Percentiles rank a stretch among this genome's conserved stretches.
Conservation (phyloP, 2,329 filamentous ascomycete species). For the Beauveria australis region DNA sequence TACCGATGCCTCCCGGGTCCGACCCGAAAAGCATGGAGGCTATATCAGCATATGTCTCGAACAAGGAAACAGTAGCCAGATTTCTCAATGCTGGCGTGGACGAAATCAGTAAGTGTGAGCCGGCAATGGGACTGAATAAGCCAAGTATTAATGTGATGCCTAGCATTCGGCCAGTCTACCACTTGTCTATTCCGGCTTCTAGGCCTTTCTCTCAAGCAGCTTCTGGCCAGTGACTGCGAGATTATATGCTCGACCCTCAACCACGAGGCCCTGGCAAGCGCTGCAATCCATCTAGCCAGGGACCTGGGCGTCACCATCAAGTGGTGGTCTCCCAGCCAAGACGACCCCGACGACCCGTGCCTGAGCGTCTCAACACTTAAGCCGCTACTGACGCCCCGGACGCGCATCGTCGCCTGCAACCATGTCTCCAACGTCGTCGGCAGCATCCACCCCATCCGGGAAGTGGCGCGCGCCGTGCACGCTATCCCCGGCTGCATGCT, state of each 20-base stretch:
- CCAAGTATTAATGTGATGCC: background rate
- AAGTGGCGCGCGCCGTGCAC: conserved; percentile 40
- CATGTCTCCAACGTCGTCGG: conserved; percentile 64
- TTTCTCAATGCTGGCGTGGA: background rate
- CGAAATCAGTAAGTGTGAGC: background rate
- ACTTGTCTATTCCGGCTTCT: background rate
- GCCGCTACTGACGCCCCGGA: conserved; percentile 48
- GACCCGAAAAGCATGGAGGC: background rate
- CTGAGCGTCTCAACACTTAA: background rate
- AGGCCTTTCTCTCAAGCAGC: background rate
- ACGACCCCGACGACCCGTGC: background rate
- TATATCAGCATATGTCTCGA: background rate
- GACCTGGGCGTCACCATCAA: background rate
- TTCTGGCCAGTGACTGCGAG: background rate
- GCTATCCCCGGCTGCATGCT: conserved; percentile 27
- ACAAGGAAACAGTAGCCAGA: background rate
- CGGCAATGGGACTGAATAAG: background rate
- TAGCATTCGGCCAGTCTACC: background rate
- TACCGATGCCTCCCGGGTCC: background rate
- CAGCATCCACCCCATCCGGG: conserved; percentile 35
- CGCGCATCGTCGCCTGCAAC: conserved; percentile 60
- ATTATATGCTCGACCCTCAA: background rate
- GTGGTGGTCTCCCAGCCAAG: background rate
- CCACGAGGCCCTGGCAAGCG: background rate
- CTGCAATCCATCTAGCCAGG: background rate